Evolutionary conservation across 768 basidiomycete species (phyloP).

Genomic region (Suillus cothurnatus): DNA sequence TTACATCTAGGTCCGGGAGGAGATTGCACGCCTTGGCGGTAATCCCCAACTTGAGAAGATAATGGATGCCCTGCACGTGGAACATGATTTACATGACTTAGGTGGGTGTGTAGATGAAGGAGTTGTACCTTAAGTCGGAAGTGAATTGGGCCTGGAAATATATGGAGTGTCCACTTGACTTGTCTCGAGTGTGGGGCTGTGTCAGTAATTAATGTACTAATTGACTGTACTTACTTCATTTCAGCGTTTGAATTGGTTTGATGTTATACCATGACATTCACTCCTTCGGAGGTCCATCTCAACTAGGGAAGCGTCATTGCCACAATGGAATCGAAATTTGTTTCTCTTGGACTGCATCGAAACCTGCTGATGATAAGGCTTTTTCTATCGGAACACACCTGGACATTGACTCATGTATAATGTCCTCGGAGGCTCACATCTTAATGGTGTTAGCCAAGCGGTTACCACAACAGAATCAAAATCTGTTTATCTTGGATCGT

Average conservation of each 20-base stretch:
- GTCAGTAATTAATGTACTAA: not conserved
- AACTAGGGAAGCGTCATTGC: too few species aligned
- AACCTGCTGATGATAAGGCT: too few species aligned
- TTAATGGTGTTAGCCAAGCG: too few species aligned
- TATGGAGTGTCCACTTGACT: not conserved
- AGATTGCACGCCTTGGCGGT: slow-evolving; percentile 77
- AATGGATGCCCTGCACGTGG: slow-evolving; percentile 55
- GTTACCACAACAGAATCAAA: too few species aligned
- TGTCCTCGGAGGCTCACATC: too few species aligned
- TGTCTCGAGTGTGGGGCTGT: not conserved
- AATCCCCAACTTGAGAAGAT: slow-evolving; percentile 64
- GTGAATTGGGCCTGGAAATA: not conserved
- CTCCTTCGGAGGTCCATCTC: too few species aligned
- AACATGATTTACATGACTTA: slow-evolving; percentile 13
- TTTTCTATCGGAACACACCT: too few species aligned
- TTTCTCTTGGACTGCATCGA: too few species aligned
- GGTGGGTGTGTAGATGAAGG: slow-evolving; percentile 3
- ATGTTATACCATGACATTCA: not conserved
- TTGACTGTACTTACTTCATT: not conserved
- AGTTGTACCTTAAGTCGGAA: not conserved
- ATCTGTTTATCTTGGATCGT: too few species aligned
- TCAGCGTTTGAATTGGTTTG: not conserved
- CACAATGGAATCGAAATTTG: too few species aligned
- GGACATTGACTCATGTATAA: too few species aligned
- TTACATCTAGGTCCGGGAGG: slow-evolving; percentile 46